Conservation (phyloP, 164 flowering plant species). For the Vitis rotundifolia region DNA sequence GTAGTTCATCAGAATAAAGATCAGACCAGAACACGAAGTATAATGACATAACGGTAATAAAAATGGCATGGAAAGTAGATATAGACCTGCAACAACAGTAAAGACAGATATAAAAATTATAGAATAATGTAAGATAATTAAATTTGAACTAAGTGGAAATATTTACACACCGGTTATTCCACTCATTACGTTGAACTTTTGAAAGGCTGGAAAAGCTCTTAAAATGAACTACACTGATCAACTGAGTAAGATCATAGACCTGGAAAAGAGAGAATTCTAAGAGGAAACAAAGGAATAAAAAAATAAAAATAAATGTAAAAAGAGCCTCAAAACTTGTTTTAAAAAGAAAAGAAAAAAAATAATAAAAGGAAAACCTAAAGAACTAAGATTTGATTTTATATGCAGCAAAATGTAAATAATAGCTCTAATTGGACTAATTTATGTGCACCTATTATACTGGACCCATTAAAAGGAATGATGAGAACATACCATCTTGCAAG, state of each 20-base stretch:
- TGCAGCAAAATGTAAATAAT: neutral
- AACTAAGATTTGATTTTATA: neutral
- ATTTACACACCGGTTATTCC: conserved; percentile 36
- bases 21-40: conserved; percentile 82
- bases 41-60: conserved; percentile 56
- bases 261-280: conserved; percentile 16
- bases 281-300: neutral
- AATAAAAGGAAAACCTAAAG: neutral
- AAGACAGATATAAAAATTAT: neutral
- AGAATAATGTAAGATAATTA: neutral
- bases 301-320: neutral
- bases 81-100: conserved; percentile 52
- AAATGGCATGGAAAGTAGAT: conserved; percentile 81
- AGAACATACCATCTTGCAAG: conserved; percentile 32
- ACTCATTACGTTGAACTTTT: conserved; percentile 27
- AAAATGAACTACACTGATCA: conserved; percentile 27
- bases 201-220: conserved; percentile 32
- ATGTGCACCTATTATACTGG: neutral
- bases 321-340: neutral
- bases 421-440: neutral
- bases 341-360: neutral
- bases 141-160: neutral
- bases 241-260: conserved; percentile 38
- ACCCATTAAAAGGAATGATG: neutral
- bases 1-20: conserved; percentile 53